phyloP scores from a whole-genome alignment of 768 basidiomycete genomes.

The Mycena indigotica region DNA sequence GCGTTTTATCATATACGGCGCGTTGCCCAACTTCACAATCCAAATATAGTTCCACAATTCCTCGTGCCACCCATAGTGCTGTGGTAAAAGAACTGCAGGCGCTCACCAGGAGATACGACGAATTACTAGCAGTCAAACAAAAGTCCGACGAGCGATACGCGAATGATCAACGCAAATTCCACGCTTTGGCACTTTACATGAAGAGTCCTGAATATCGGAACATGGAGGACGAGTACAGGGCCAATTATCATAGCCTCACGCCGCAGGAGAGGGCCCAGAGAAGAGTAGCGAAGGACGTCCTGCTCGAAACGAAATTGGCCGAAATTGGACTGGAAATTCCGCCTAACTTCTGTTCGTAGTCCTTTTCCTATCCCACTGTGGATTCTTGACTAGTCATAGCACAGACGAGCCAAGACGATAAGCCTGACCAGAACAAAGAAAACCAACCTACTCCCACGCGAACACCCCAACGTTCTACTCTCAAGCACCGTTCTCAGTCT shows the following conservation, averaged over 20 bases:
- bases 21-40: no score
- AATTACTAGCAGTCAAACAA: constrained; percentile 9
- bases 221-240: constrained; percentile 1
- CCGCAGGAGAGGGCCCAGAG: constrained; percentile 6
- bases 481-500: background rate
- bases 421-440: constrained; percentile 14
- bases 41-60: no score
- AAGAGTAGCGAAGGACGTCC: constrained; percentile 1
- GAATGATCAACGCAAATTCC: constrained; percentile 10
- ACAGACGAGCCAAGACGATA: background rate
- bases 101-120: constrained; percentile 14
- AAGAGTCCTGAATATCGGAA: constrained; percentile 3
- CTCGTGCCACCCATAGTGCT: background rate
- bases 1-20: no score
- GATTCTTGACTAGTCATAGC: background rate
- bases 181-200: background rate
- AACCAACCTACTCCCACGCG: constrained; percentile 13
- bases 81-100: background rate
- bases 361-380: background rate
- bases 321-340: constrained; percentile 2
- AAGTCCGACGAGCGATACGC: constrained; percentile 16
- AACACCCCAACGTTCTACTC: background rate
- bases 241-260: background rate
- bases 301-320: constrained; percentile 1
- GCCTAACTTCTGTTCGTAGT: background rate